phyloP scores from a whole-genome alignment of 2,329 filamentous ascomycete species.

The Thermothelomyces thermophilus region DNA sequence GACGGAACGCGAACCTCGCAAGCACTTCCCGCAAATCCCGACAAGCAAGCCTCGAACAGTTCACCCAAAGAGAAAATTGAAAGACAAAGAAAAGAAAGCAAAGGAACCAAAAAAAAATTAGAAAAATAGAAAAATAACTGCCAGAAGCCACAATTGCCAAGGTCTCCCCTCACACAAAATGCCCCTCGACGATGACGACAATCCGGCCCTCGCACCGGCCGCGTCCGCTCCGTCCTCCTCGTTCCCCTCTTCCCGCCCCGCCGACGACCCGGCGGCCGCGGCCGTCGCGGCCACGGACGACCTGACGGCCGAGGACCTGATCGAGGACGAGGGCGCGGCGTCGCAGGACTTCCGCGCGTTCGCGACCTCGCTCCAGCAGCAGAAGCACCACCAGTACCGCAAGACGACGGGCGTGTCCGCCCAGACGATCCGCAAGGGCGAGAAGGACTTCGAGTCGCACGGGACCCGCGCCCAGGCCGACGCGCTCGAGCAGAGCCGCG shows the following conservation, averaged over 20 bases:
- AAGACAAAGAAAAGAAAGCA: too few relatives aligned
- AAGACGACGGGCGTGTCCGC: constrained; percentile 43
- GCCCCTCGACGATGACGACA: constrained; percentile 28
- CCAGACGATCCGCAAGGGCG: constrained; percentile 77
- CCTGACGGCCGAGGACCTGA: constrained; percentile 47
- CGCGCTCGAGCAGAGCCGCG: constrained; percentile 71
- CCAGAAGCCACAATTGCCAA: too few relatives aligned
- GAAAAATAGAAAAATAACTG: too few relatives aligned
- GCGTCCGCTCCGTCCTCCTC: neutral
- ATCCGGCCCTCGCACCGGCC: constrained; percentile 13
- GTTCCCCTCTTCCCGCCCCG: neutral
- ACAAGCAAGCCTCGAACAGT: too few relatives aligned
- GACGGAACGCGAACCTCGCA: too few relatives aligned
- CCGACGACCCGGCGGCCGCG: constrained; percentile 12
- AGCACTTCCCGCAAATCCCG: too few relatives aligned
- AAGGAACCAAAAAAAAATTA: too few relatives aligned
- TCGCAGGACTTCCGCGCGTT: constrained; percentile 79
- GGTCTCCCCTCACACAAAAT: constrained; percentile 14
- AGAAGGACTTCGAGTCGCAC: constrained; percentile 96
- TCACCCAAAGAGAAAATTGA: too few relatives aligned
- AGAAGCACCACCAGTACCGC: constrained; percentile 33
- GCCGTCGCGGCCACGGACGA: constrained; percentile 29
- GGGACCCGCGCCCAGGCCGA: constrained; percentile 75
- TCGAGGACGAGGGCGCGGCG: constrained; percentile 58
- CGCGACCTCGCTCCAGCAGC: constrained; percentile 29